Evolutionary conservation across 257 asterid genomes (phyloP), one percentile per base, ranked within the genome.

Genomic region (Mitragyna speciosa): DNA sequence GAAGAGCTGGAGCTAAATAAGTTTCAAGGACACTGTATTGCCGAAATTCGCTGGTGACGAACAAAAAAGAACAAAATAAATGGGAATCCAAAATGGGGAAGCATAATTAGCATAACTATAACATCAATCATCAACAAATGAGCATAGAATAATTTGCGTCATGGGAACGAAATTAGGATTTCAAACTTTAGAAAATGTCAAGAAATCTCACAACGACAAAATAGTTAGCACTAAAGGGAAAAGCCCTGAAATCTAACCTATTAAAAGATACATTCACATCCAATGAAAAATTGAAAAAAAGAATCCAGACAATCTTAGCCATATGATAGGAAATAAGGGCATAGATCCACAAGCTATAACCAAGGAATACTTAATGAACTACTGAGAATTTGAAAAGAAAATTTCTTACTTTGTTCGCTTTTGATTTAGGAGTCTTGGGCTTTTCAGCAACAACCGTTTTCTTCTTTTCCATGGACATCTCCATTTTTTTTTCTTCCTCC

Each of bases 401-500:
- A 9, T n/a, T 61, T 61, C 67, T 10, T 61, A 61, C 67, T 61
- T 61, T 61, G 31, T 61, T 61, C 67, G 16, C 31, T 24, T 59
- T n/a, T 7, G 67, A 61, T 61, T 61, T 61, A 22, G 67, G 15
- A 61, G 15, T 11, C 11, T n/a, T 61, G 2, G 67, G 67, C 33
- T 61, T 61, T 61, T 24, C 67, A 2, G 67, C 28, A 61, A 61
- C 31, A 12, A 61, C 33, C 31, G 8, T 61, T 86, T 78, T 79
- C 77, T 65, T 66, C 72, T 75, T 80, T 51, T 67, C 67, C 54
- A 19, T 22, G 31, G 76, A 82, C 85, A 79, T 79, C 80, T 41
- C 71, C 76, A n/a, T n/a, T 28, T 82, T 84, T 33, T 78, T 80
- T 72, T 85, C 81, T 76, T 82, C 83, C 30, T 77, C 75, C n/a